Base-by-base conservation (phyloP, 495 filamentous ascomycete genomes). In the Aspergillus heteromorphus region DNA sequence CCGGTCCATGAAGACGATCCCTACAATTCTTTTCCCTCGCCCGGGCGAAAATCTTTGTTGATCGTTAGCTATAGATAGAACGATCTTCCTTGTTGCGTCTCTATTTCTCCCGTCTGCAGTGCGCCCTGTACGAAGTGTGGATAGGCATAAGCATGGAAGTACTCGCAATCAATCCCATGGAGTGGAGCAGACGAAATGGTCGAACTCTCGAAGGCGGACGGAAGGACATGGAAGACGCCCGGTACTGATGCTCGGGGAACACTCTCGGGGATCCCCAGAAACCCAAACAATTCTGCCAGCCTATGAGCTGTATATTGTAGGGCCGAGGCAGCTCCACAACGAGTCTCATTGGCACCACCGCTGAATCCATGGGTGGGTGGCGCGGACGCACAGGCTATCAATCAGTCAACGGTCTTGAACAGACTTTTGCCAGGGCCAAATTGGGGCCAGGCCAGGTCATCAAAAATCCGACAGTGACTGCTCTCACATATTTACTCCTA, bases 1-100 rank as follows among this genome's bases (percentile, higher is more conserved):
- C 23, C 23, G 48, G 10, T 27, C 40, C 40, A 34, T 34, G 18
- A 49, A 25, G 49, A 49, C 42, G 25, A 57, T 57, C 42, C 42
- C 49, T 48, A 49, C 36, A 30, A 13, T 38, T 38, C 34, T 38
- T 38, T n/a, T 38, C n/a, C 34, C n/a, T 5, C 34, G 5, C n/a
- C 34, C 34, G 34, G 13, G 34, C 6, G 34, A n/a, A 1, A n/a
- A 38, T 38, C 1, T 38, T 38, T 9, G 34, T 14, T 38, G 34
- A 45, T 25, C 42, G 13, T 14, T 16, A 47, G 43, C 23, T 27
- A 30, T 47, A 13, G 17, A 47, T 47, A 47, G 43, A 23, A 17
- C 14, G 42, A 27, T 19, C 21, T 2, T 27, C 20, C n/a, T 1
- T 47, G 20, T n/a, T 47, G 21, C 21, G 23, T 47, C n/a, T 5